These are phyloP conservation scores for Saraca asoca DNA, from an alignment of 331 rosid species.

Conservation along the genomic window DNA sequence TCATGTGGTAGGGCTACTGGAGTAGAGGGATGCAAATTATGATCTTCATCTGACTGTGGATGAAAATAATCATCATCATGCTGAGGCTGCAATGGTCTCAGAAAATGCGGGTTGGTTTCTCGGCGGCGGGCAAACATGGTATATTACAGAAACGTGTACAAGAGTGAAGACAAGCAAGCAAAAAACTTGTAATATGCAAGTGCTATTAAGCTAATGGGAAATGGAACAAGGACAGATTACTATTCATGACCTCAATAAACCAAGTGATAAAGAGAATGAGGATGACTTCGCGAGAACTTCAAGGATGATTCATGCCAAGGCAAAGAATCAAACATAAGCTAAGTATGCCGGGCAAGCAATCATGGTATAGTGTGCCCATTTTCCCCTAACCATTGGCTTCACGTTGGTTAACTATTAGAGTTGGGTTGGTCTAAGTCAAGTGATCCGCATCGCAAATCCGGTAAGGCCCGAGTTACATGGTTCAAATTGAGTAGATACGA, in stretches of 20 bases:
- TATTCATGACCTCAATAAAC: constrained; percentile 12
- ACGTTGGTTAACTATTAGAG: background rate
- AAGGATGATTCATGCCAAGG: constrained; percentile 69
- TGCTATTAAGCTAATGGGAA: constrained; percentile 43
- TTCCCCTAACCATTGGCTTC: background rate
- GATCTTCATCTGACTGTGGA: background rate
- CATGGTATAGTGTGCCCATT: constrained; percentile 2
- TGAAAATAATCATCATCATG: constrained; percentile 8
- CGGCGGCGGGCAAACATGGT: constrained; percentile 35
- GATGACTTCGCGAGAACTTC: constrained; percentile 73
- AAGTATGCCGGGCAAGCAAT: constrained; percentile 50
- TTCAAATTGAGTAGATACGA: background rate
- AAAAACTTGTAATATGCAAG: constrained; percentile 24
- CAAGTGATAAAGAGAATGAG: constrained; percentile 37
- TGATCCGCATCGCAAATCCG: background rate
- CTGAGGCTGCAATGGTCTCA: constrained; percentile 36
- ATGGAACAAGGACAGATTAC: constrained; percentile 2
- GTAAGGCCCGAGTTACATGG: background rate
- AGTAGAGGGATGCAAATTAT: background rate
- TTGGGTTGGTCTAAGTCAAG: constrained; percentile 9
- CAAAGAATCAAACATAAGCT: constrained; percentile 63
- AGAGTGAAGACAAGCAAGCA: constrained; percentile 29
- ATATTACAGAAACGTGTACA: constrained; percentile 16
- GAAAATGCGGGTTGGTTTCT: constrained; percentile 75
- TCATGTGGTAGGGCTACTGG: background rate